These are phyloP conservation scores for Irpex sp. DNA, from an alignment of 1,284 basidiomycete species.

Conservation along the genomic window DNA sequence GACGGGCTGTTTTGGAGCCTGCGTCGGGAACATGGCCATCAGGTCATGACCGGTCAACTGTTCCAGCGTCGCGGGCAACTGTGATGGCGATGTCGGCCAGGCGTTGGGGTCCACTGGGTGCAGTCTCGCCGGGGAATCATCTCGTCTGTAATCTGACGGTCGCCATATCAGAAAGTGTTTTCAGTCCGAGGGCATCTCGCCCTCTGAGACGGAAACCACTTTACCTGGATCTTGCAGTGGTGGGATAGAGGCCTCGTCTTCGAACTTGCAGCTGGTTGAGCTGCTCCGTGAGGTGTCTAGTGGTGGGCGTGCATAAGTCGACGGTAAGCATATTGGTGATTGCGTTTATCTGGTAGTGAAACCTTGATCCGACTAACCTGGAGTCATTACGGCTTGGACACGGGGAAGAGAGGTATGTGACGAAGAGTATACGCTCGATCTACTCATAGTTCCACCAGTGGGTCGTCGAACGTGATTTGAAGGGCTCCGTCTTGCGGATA, in stretches of 20 bases:
- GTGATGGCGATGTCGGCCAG: background rate
- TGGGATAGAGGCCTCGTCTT: background rate
- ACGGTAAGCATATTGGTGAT: background rate
- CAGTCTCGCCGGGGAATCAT: background rate
- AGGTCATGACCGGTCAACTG: slow-evolving; percentile 11
- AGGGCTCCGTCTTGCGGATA: background rate
- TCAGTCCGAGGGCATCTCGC: background rate
- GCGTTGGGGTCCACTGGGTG: background rate
- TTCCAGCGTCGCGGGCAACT: background rate
- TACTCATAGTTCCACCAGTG: background rate
- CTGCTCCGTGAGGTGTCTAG: background rate
- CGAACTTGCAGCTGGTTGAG: background rate
- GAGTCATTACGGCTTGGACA: background rate
- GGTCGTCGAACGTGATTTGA: background rate
- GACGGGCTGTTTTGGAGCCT: slow-evolving; percentile 5
- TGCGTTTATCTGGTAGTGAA: background rate
- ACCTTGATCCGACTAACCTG: background rate
- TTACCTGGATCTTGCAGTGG: background rate
- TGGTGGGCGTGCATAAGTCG: background rate
- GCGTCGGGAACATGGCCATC: slow-evolving; percentile 13
- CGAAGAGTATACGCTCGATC: background rate
- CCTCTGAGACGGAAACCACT: background rate
- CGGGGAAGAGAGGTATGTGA: background rate
- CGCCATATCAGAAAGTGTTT: background rate
- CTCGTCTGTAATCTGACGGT: background rate